Percentiles rank a stretch among this genome's conserved stretches.
phyloP scores from a whole-genome alignment of 495 filamentous ascomycete species.

The Pyrenula aspistea region DNA sequence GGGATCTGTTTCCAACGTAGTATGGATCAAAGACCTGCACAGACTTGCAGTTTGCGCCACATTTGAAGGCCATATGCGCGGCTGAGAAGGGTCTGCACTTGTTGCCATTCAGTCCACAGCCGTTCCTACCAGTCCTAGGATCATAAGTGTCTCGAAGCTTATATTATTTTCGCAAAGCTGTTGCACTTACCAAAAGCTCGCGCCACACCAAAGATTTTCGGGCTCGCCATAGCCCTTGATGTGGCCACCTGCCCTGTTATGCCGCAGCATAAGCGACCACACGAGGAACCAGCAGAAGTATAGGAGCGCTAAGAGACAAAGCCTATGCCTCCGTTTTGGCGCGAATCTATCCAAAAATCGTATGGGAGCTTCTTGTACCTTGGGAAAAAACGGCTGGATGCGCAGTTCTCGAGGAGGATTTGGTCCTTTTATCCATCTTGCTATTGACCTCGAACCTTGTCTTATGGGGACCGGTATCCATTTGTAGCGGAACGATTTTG shows the following conservation, averaged over 20 bases:
- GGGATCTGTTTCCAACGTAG: constrained; percentile 60
- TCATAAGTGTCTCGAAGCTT: not conserved
- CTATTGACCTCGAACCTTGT: constrained; percentile 33
- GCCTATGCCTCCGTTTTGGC: constrained; percentile 49
- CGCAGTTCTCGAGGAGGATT: constrained; percentile 47
- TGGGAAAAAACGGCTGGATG: constrained; percentile 58
- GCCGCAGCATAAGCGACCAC: constrained; percentile 54
- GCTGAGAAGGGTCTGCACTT: constrained; percentile 70
- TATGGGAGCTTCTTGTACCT: constrained; percentile 55
- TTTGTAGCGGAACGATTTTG: constrained; percentile 37
- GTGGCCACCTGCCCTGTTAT: constrained; percentile 48
- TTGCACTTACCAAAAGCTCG: constrained; percentile 38
- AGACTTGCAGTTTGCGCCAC: constrained; percentile 62
- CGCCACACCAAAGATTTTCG: constrained; percentile 53
- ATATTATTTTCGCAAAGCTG: not conserved
- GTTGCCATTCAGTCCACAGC: constrained; percentile 69
- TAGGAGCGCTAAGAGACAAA: constrained; percentile 44
- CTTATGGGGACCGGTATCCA: constrained; percentile 40
- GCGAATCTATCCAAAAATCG: constrained; percentile 47
- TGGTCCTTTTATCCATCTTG: constrained; percentile 62
- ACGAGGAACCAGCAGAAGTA: constrained; percentile 61
- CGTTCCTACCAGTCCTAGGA: constrained; percentile 56
- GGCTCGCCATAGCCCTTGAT: constrained; percentile 60
- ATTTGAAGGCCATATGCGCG: constrained; percentile 60
- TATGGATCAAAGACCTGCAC: constrained; percentile 56